Evolutionary conservation across 805 yeast genomes (phyloP), one percentile per base, ranked within the genome.

Genomic region (Yarrowia divulgata): DNA sequence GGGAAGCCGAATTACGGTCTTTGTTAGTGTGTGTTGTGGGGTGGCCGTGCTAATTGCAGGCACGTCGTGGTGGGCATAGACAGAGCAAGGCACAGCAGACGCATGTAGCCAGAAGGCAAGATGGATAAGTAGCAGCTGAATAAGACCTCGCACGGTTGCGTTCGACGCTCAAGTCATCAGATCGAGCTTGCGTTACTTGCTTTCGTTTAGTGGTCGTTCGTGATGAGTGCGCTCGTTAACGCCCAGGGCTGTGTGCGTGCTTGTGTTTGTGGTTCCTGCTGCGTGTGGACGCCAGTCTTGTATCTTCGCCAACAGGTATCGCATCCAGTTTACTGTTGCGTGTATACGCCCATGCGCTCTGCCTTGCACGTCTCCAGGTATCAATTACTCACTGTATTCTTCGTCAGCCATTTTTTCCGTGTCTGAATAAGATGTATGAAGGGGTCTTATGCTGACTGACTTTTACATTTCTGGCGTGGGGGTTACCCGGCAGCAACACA

Each of bases 351-450:
- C 13, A 13, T 12, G 40, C 14, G 16, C 40, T 10, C 40, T 13
- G 43, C 18, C 43, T 6, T 8, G 43, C 16, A 8, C 43, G 43
- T 13, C 13, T 13, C 29, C 23, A 9, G 29, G 46, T 32, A 34
- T 63, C 64, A 46, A 70, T 35, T 58, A 50, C 42, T 62, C 69
- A 49, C 67, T 69, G 43, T 70, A 68, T 50, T 70, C 73, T 69
- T 71, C 71, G 52, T 71, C 73, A n/a, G 73, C 71, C 73, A 71
- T 71, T 12, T 60, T n/a, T 34, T 23, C 29, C 16, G 45, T 48
- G 37, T 54, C 58, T 52, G 42, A 52, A 37, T 37, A 52, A 23
- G 45, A 54, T 50, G 45, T 37, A 37, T 19, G 34, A 52, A 49
- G 55, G 37, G 55, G 39, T 23, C 32, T 29, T 48, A 4, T 49